phyloP scores from a whole-genome alignment of 768 basidiomycete species.

The Wakefieldia striispora region DNA sequence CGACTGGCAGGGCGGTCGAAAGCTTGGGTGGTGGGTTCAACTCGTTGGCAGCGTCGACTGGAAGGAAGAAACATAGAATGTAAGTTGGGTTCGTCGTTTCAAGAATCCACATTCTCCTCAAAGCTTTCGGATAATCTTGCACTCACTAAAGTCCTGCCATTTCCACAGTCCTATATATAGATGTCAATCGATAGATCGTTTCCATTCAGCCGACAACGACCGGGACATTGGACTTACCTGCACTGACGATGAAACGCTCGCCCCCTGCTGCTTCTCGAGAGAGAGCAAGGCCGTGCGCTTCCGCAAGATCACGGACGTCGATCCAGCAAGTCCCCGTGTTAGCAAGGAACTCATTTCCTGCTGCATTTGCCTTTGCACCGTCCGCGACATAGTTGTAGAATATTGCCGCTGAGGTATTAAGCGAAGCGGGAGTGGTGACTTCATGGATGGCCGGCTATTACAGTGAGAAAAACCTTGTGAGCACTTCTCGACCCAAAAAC shows the following conservation, averaged over 20 bases:
- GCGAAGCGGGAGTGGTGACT: conserved; percentile 29
- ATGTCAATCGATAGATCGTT: neutral
- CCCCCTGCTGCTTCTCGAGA: conserved; percentile 50
- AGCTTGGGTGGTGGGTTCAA: conserved; percentile 32
- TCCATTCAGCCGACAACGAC: neutral
- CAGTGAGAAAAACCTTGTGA: neutral
- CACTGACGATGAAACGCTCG: conserved; percentile 54
- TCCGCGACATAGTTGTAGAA: conserved; percentile 36
- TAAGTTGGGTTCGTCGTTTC: too few species aligned
- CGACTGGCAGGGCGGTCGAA: conserved; percentile 29
- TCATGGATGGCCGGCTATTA: conserved; percentile 45
- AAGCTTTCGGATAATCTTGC: neutral
- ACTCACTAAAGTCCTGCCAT: conserved; percentile 33
- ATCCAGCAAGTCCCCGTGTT: conserved; percentile 36
- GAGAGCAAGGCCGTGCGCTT: conserved; percentile 53
- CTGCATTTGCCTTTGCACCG: conserved; percentile 16
- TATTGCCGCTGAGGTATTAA: conserved; percentile 39
- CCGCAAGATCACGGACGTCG: conserved; percentile 56
- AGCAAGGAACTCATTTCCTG: conserved; percentile 25
- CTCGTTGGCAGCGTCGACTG: conserved; percentile 40
- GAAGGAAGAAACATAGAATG: too few species aligned
- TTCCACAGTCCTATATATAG: conserved; percentile 22
- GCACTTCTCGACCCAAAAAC: neutral
- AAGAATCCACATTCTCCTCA: too few species aligned
- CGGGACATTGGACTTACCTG: conserved; percentile 17